Conservation (phyloP, 208 protist genomes). For the Balamuthia mandrillaris region DNA sequence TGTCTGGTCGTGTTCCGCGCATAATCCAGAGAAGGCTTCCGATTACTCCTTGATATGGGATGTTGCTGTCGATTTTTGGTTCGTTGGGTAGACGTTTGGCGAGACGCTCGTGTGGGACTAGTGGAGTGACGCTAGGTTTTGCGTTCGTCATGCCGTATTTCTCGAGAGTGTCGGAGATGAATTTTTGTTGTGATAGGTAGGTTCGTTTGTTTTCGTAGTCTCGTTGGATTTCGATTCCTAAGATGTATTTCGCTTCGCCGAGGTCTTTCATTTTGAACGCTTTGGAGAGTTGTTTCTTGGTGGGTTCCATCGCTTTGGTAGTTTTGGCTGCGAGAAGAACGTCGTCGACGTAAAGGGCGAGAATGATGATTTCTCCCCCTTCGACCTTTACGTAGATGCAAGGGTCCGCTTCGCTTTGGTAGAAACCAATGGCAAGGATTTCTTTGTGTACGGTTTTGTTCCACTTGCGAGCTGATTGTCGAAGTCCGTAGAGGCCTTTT, state of each 20-base stretch:
- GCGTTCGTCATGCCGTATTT: background rate
- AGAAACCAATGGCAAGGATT: background rate
- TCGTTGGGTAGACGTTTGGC: background rate
- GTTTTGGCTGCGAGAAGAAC: background rate
- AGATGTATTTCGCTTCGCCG: background rate
- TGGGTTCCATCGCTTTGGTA: background rate
- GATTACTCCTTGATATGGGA: background rate
- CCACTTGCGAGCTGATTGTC: background rate
- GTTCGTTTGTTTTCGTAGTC: background rate
- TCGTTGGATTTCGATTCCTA: background rate
- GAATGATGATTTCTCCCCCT: background rate
- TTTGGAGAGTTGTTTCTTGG: background rate
- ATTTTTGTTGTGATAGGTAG: background rate
- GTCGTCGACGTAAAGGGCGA: background rate
- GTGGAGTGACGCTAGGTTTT: background rate
- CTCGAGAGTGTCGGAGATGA: background rate
- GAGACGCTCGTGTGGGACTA: background rate
- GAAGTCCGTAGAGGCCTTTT: background rate
- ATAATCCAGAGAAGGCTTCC: background rate
- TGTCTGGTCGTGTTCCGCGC: background rate
- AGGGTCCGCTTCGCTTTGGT: background rate
- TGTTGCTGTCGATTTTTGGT: background rate
- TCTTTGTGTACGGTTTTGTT: background rate
- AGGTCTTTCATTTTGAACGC: background rate
- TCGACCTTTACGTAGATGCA: background rate